Evolutionary conservation across 345 rosid species (phyloP).

Genomic region (Linum usitatissimum): DNA sequence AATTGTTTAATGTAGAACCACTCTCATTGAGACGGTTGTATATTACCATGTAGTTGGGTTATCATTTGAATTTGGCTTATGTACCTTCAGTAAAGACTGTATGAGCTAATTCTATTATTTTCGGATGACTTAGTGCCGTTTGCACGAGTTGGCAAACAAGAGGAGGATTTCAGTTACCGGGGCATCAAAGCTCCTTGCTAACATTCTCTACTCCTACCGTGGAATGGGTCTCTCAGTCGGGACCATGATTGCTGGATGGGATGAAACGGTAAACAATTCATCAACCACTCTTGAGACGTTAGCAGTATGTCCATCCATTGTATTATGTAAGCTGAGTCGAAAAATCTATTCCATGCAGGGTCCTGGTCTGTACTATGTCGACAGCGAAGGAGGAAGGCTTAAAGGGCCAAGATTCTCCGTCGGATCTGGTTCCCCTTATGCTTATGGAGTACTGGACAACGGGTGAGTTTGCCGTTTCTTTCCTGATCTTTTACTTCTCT

Average conservation of each 20-base stretch:
- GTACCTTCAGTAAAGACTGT: background rate
- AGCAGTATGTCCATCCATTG: background rate
- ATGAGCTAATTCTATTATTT: conserved; percentile 9
- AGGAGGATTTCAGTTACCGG: conserved; percentile 96
- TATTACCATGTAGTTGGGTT: background rate
- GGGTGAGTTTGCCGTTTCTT: conserved; percentile 42
- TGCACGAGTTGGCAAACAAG: conserved; percentile 95
- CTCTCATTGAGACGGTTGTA: background rate
- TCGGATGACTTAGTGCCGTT: conserved; percentile 59
- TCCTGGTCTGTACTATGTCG: conserved; percentile 94
- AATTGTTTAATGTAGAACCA: background rate
- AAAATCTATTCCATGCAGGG: conserved; percentile 40
- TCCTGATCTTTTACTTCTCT: too few relatives aligned
- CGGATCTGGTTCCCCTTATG: conserved; percentile 99
- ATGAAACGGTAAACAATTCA: conserved; percentile 54
- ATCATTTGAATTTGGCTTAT: background rate
- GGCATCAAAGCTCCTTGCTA: conserved; percentile 96
- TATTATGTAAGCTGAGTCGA: conserved; percentile 3
- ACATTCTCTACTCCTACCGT: conserved; percentile 89
- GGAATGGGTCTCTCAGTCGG: conserved; percentile 99
- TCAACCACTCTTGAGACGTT: background rate
- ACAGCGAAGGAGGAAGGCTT: conserved; percentile 97
- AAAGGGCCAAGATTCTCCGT: conserved; percentile 96
- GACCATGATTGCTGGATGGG: conserved; percentile 99
- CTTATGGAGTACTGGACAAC: conserved; percentile 89